Evolutionary conservation across 1,284 basidiomycete genomes (phyloP), one percentile per base, ranked within the genome.

Genomic region (Sparassis latifolia): DNA sequence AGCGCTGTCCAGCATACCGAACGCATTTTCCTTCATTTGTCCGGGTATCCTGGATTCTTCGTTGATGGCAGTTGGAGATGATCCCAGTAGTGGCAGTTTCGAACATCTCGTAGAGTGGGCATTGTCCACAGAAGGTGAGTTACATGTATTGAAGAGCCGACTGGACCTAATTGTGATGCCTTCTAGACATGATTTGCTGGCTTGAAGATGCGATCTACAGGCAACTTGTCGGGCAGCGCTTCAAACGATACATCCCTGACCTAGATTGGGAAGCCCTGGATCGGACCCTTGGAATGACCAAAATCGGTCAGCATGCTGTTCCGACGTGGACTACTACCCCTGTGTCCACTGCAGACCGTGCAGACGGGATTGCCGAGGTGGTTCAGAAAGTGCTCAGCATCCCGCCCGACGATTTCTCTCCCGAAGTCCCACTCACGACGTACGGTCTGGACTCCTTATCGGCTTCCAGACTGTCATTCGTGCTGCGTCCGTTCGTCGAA

Each of bases 401-500:
- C 20, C 44, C 62, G 0, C 38, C 52, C 7, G 58, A 62, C 20
- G 69, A 71, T 46, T 65, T 74, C 48, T 61, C 62, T 6, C 52
- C 56, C 2, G 63, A 69, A 29, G 65, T 68, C 1, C 72, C 71
- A 1, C 58, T 74, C 47, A 69, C 67, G 2, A 58, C 64, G 3
- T 73, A 70, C 49, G 72, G 71, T 27, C 55, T 73, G 28, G 71
- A 73, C 53, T 73, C 71, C 0, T 59, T 72, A 2, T 62, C 65
- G 5, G 70, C 71, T 1, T 61, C 63, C 0, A 56, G 62, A 6
- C 58, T 72, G 9, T 65, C 69, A 5, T 59, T 59, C 43, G 51
- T 58, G 6, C 60, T 72, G 37, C 61, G 62, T 6, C 56, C 65
- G 0, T 54, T 60, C 20, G 51, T 68, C 5, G 51, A 59, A 32